These are phyloP conservation scores for Arthrobotrys musiformis DNA, from an alignment of 2,329 filamentous ascomycete genomes.

Conservation along the genomic window DNA sequence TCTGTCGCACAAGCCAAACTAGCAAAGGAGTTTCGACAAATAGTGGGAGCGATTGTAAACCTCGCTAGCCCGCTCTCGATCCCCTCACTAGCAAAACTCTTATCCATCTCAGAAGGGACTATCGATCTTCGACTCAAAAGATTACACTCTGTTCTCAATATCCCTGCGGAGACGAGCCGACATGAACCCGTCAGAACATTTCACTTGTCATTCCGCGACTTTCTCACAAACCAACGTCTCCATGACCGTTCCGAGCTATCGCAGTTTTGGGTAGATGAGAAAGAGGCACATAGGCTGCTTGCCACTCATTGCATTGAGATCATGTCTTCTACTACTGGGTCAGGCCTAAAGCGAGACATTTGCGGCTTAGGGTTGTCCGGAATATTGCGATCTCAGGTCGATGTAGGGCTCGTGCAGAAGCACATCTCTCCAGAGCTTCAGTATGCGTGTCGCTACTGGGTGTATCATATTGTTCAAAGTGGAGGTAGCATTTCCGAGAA, in stretches of 20 bases:
- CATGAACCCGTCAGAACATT: constrained; percentile 2
- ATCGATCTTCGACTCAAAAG: neutral
- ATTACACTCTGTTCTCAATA: constrained; percentile 11
- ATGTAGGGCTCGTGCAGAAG: neutral
- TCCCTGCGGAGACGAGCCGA: neutral
- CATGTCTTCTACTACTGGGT: constrained; percentile 59
- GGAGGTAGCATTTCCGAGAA: neutral
- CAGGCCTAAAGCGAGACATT: constrained; percentile 45
- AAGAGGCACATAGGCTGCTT: constrained; percentile 5
- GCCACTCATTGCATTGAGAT: constrained; percentile 60
- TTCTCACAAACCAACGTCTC: neutral
- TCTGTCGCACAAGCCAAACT: neutral
- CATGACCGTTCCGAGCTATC: neutral
- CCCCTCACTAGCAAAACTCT: neutral
- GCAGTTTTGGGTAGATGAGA: constrained; percentile 35
- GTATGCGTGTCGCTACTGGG: constrained; percentile 24
- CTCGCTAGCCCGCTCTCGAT: constrained; percentile 11
- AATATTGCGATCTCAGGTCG: constrained; percentile 12
- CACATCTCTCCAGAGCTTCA: constrained; percentile 2
- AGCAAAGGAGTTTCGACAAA: neutral
- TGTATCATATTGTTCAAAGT: constrained; percentile 1
- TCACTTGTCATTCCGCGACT: constrained; percentile 28
- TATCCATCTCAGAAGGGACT: neutral
- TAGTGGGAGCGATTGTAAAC: constrained; percentile 7
- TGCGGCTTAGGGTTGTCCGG: neutral